A percentile compares a stretch with the other conserved stretches of the same genome.
phyloP scores from a whole-genome alignment of 2,329 filamentous ascomycete genomes.

The Penicillium sp. region DNA sequence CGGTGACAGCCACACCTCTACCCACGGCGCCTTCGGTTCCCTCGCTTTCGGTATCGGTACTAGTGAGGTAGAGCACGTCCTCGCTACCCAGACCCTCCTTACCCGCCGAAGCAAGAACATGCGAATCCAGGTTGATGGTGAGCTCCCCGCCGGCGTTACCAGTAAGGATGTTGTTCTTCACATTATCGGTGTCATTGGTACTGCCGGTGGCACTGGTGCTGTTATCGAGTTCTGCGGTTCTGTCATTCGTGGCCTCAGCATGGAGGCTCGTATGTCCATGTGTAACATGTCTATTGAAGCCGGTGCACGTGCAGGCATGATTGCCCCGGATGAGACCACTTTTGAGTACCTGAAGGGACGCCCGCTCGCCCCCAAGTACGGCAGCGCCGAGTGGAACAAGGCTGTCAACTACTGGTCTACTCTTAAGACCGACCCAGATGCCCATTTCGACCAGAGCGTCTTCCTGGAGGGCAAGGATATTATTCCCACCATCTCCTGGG shows the following conservation, averaged over 20 bases:
- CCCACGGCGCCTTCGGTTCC: constrained; percentile 93
- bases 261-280: constrained; percentile 98
- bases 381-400: constrained; percentile 86
- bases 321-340: constrained; percentile 90
- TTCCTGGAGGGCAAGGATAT: constrained; percentile 93
- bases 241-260: constrained; percentile 84
- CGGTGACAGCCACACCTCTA: constrained; percentile 97
- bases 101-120: constrained; percentile 98
- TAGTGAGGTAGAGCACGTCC: constrained; percentile 96
- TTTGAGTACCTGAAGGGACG: constrained; percentile 94
- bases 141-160: constrained; percentile 86
- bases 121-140: constrained; percentile 92
- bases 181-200: constrained; percentile 91
- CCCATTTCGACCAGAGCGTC: constrained; percentile 87
- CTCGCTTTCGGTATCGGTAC: constrained; percentile 97
- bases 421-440: constrained; percentile 82
- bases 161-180: constrained; percentile 95
- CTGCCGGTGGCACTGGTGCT: constrained; percentile 88
- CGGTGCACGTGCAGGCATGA: constrained; percentile 93
- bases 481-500: constrained; percentile 91
- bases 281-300: constrained; percentile 99
- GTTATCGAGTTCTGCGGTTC: constrained; percentile 98
- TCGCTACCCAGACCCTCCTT: constrained; percentile 94
- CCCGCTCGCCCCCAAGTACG: constrained; percentile 82
- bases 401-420: constrained; percentile 86